Conservation (phyloP, 2,329 filamentous ascomycete genomes). For the Monilinia polystroma region DNA sequence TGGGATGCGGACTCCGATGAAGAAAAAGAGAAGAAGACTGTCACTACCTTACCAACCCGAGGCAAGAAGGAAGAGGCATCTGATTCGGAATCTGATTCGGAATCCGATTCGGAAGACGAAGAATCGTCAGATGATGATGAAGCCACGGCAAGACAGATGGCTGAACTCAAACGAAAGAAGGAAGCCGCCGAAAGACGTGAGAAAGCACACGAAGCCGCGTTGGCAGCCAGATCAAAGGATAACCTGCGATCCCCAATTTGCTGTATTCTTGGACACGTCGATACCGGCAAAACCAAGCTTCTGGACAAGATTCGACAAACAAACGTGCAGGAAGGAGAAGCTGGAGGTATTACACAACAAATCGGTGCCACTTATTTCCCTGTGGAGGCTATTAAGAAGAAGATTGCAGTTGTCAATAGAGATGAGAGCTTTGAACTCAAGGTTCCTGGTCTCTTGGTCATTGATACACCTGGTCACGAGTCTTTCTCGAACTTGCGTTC, state of each 20-base stretch:
- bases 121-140: conserved; percentile 62
- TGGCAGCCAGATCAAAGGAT: conserved; percentile 89
- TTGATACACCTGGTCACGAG: conserved; percentile 99
- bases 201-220: conserved; percentile 85
- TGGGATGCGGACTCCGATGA: conserved; percentile 86
- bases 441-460: conserved; percentile 92
- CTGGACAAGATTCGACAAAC: conserved; percentile 98
- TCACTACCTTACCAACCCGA: conserved; percentile 31
- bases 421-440: conserved; percentile 94
- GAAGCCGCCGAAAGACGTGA: conserved; percentile 86
- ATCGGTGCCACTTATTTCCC: conserved; percentile 99
- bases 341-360: conserved; percentile 98
- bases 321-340: conserved; percentile 98
- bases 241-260: conserved; percentile 96
- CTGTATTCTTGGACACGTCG: conserved; percentile 99
- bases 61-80: conserved; percentile 52
- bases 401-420: conserved; percentile 89
- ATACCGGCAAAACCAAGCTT: conserved; percentile 99
- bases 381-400: conserved; percentile 85
- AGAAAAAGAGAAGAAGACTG: conserved; percentile 50
- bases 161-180: conserved; percentile 75
- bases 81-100: conserved; percentile 62
- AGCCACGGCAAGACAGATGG: conserved; percentile 68
- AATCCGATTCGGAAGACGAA: conserved; percentile 56
- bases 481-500: conserved; percentile 98